Conservation (phyloP, 2,329 filamentous ascomycete species). For the Penicillium sp. region DNA sequence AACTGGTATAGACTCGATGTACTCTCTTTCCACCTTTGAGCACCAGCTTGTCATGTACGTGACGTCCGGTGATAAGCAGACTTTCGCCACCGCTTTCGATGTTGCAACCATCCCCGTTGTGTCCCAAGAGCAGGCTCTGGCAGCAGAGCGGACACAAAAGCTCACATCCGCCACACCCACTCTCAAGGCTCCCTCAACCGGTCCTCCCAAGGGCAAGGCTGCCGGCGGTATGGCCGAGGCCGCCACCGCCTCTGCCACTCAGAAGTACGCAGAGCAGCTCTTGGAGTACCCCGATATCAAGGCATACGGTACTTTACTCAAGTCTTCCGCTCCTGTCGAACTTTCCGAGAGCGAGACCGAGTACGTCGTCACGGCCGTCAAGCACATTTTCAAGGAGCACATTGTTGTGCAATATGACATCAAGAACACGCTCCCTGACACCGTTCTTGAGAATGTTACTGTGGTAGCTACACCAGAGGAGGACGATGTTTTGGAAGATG, state of each 20-base stretch:
- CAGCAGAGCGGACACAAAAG: constrained; percentile 96
- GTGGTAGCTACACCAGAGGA: constrained; percentile 77
- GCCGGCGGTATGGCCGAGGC: constrained; percentile 69
- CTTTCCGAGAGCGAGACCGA: constrained; percentile 97
- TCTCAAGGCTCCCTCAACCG: constrained; percentile 85
- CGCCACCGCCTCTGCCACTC: constrained; percentile 74
- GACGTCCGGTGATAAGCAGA: constrained; percentile 83
- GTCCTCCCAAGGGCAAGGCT: constrained; percentile 70
- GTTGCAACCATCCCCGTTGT: constrained; percentile 89
- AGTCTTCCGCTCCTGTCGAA: constrained; percentile 82
- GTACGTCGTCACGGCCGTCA: constrained; percentile 90
- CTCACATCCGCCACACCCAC: constrained; percentile 89
- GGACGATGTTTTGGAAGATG: constrained; percentile 74
- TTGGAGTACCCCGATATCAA: constrained; percentile 88
- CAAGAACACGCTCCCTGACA: constrained; percentile 93
- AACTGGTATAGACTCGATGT: constrained; percentile 74
- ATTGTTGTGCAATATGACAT: constrained; percentile 95
- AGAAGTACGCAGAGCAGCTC: constrained; percentile 86
- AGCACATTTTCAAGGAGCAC: constrained; percentile 98
- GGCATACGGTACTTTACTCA: constrained; percentile 85
- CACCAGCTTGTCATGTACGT: constrained; percentile 98
- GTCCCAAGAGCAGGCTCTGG: constrained; percentile 91
- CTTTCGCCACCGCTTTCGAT: constrained; percentile 85
- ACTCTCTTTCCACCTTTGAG: constrained; percentile 90
- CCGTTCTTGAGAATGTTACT: constrained; percentile 85